These are phyloP conservation scores for Fusarium metavorans DNA, from an alignment of 2,329 filamentous ascomycete species.

Conservation along the genomic window DNA sequence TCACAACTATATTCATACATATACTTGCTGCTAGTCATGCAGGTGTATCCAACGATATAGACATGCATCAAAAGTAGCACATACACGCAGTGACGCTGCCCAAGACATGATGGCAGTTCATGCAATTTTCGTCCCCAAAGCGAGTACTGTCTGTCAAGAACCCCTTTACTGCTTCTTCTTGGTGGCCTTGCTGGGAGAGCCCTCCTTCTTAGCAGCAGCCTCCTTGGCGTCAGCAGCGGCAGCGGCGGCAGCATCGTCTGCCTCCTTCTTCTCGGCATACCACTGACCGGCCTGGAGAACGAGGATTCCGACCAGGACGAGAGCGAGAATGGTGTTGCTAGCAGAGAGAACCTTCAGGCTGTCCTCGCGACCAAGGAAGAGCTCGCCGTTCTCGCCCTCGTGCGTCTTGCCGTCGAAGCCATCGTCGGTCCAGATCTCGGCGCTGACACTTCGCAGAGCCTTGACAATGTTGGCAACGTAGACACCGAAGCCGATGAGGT, in stretches of 20 bases:
- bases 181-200: constrained; percentile 43
- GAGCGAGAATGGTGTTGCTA: constrained; percentile 94
- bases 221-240: constrained; percentile 64
- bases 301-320: constrained; percentile 91
- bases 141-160: background rate
- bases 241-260: constrained; percentile 77
- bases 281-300: constrained; percentile 96
- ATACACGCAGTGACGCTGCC: background rate
- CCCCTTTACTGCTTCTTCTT: constrained; percentile 53
- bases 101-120: constrained; percentile 1
- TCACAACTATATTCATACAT: constrained; percentile 2
- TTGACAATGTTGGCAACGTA: constrained; percentile 98
- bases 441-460: constrained; percentile 85
- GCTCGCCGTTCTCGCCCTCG: constrained; percentile 64
- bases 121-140: background rate
- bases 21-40: background rate
- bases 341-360: constrained; percentile 90
- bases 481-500: constrained; percentile 88
- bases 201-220: constrained; percentile 53
- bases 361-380: constrained; percentile 85
- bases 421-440: constrained; percentile 70
- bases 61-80: constrained; percentile 1
- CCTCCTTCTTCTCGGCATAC: constrained; percentile 97
- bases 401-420: constrained; percentile 53
- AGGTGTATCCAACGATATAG: background rate